Base-by-base conservation (phyloP, 2,329 filamentous ascomycete species). In the Paramyrothecium roridum region DNA sequence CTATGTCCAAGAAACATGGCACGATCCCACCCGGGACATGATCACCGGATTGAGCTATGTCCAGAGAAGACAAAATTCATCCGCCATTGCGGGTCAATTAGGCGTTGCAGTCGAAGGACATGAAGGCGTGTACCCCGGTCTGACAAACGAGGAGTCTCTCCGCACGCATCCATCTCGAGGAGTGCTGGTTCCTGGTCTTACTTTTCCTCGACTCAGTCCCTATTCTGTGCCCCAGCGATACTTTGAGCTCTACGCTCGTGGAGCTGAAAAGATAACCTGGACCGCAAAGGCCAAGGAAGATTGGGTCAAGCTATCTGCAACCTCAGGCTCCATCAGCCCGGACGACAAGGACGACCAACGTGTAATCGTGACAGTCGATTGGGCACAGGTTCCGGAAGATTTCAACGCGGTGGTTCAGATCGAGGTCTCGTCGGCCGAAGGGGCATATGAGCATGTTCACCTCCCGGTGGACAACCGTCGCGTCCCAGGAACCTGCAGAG, bases 71-170 rank as follows among this genome's bases (percentile, higher is more conserved):
- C 81, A 84, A 52, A 73, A 77, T 53, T 76, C 75, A 0, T 75
- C 73, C 34, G 67, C 77, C 3, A 74, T 87, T 7, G 80, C 82
- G 1, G 87, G 88, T 0, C 80, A 86, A 49, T 76, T 90, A 55
- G 87, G 86, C 3, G 76, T 91, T 22, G 78, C 82, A 1, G 77
- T 88, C 2, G 85, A 90, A 65, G 85, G 82, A 1, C 81, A 78
- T 57, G 88, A 89, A 59, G 87, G 84, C 1, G 84, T 83, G 1
- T 61, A 72, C 0, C 67, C 70, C 0, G 73, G 72, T 0, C 56
- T 63, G 1, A 70, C 76, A 10, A 81, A 78, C 50, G 83, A 85
- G 54, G 82, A 81, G 16, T 80, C 79, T 6, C 77, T 85, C 11
- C 76, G 66, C 62, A 80, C 66, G 56, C 79, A 64, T 72, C 80